phyloP scores from a whole-genome alignment of 305 asterid genomes.

The Fraxinus sp. region DNA sequence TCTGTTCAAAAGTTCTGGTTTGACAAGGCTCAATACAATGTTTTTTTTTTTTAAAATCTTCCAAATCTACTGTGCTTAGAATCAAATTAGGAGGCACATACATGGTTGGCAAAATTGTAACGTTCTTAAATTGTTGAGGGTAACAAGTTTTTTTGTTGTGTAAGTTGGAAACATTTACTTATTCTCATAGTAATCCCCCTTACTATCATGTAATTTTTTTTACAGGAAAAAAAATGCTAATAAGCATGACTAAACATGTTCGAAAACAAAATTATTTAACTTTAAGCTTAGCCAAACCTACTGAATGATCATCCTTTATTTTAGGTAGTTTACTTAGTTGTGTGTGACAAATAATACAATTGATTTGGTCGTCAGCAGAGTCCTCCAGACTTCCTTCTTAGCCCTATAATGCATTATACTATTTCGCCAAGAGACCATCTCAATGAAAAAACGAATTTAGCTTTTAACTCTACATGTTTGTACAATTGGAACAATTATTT shows the following conservation, averaged over 20 bases:
- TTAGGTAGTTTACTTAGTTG: neutral
- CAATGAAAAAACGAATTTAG: neutral
- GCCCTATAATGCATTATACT: neutral
- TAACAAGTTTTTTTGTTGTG: neutral
- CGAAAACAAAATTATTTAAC: neutral
- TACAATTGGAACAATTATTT: neutral
- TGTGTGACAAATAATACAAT: neutral
- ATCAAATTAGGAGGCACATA: neutral
- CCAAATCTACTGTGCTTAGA: neutral
- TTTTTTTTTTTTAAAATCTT: neutral
- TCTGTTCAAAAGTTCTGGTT: slow-evolving; percentile 2
- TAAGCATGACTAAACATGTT: neutral
- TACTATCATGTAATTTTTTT: neutral
- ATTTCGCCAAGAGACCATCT: neutral
- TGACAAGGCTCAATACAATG: slow-evolving; percentile 6
- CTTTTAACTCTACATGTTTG: neutral
- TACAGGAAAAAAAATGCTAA: neutral
- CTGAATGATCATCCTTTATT: neutral
- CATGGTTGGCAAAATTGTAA: neutral
- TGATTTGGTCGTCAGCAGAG: neutral
- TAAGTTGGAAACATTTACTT: neutral
- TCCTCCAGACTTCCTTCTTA: neutral
- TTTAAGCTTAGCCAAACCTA: neutral
- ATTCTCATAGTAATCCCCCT: neutral
- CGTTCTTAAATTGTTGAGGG: neutral